Percentiles rank a stretch among this genome's conserved stretches.
Evolutionary conservation across 2,329 filamentous ascomycete species (phyloP).

Genomic region (Cordyceps javanica): DNA sequence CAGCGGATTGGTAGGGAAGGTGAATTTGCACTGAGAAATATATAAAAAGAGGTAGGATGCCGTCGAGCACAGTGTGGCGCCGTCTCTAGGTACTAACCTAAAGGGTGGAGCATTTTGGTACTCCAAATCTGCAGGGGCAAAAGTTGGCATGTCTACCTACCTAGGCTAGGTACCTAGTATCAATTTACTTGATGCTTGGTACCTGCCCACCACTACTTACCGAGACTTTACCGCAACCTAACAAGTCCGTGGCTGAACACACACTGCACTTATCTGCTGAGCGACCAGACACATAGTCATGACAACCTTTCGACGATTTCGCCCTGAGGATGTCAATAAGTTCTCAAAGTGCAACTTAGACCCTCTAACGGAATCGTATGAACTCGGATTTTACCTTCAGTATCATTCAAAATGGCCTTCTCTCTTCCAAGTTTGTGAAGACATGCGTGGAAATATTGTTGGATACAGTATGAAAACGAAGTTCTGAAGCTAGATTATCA

Average conservation of each 20-base stretch:
- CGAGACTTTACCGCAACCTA: conserved; percentile 1
- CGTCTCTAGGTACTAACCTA: too few relatives aligned
- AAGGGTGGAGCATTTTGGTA: conserved; percentile 6
- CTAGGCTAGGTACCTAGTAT: not conserved
- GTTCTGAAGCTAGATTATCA: conserved; percentile 17
- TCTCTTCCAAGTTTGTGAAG: conserved; percentile 87
- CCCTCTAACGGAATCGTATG: conserved; percentile 95
- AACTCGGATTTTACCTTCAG: conserved; percentile 89
- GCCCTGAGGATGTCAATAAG: conserved; percentile 74
- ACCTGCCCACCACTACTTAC: not conserved
- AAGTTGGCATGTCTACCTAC: not conserved
- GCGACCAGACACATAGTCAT: conserved; percentile 36
- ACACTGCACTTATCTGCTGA: not conserved
- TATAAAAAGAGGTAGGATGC: not conserved
- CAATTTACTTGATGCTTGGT: not conserved
- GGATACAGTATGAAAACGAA: conserved; percentile 69
- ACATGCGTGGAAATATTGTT: conserved; percentile 78
- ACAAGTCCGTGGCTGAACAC: not conserved
- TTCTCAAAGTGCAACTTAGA: conserved; percentile 96
- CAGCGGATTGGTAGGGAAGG: not conserved
- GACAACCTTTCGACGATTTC: conserved; percentile 82
- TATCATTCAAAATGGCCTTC: conserved; percentile 96
- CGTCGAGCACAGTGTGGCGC: conserved; percentile 2
- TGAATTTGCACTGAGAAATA: not conserved
- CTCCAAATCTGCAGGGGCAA: not conserved